Base-by-base conservation (phyloP, 805 yeast genomes). In the Cyberlindnera maritima region DNA sequence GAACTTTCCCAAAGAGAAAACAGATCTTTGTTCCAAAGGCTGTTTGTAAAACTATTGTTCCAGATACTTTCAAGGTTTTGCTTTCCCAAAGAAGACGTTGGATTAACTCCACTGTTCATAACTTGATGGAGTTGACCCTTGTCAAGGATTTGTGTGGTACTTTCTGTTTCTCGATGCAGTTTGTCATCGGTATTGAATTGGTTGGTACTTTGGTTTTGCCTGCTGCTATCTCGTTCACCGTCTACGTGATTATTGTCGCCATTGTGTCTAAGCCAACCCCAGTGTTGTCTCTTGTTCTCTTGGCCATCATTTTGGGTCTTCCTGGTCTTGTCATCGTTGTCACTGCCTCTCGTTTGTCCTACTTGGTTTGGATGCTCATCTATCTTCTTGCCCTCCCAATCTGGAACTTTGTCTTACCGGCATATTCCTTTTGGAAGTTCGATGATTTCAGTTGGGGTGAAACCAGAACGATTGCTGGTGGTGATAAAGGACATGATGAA, bases 381-480 rank as follows among this genome's bases (percentile, higher is more conserved):
- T 91, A 91, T 63, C 66, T 90, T 25, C 1, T 79, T 18, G 94
- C 97, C 1, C 76, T 91, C 50, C 97, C 97, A n/a, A 75, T 91
- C 46, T 91, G 97, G 97, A 91, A 90, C 66, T 85, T 91, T 60
- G 81, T 89, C 5, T 72, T 91, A 39, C 97, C 97, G 2, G 61
- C 81, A 12, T 89, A 91, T 66, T 85, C 97, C 0, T 90, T 75
- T 64, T 91, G 97, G 97, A 89, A 89, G 61, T 89, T 90, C 67
- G 97, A 91, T 67, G 96, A 91, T 64, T 91, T 91, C 68, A 81
- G 90, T 63, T 91, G 97, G 97, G 97, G 97, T 62, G 96, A 88
- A 49, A 91, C 97, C 2, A 77, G 96, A 72, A 76, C 83, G n/a
- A 80, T 89, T 41, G 77, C 77, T 21, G 85, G 81, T 19, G 89